Evolutionary conservation across 2,329 filamentous ascomycete genomes (phyloP).

Genomic region (Aspergillus pseudonomiae): DNA sequence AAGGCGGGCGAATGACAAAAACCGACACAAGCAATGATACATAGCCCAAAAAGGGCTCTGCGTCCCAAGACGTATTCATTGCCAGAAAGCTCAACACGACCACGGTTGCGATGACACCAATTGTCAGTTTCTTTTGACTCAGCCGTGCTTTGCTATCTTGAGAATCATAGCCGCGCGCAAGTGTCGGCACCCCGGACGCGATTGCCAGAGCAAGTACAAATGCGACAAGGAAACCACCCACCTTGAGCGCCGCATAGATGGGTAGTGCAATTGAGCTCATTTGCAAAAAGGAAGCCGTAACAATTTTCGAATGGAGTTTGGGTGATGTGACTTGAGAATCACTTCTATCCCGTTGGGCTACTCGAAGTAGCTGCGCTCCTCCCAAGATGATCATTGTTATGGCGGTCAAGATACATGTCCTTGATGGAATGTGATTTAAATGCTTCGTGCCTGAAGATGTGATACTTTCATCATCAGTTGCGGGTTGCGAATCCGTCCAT

Average conservation of each 20-base stretch:
- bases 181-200: conserved; percentile 47
- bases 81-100: conserved; percentile 32
- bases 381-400: conserved; percentile 37
- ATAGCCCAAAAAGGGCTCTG: conserved; percentile 51
- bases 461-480: conserved; percentile 11
- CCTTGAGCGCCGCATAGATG: conserved; percentile 58
- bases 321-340: conserved; percentile 20
- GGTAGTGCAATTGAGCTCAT: conserved; percentile 53
- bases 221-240: conserved; percentile 58
- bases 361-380: conserved; percentile 27
- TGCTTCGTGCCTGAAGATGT: conserved; percentile 13
- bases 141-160: conserved; percentile 23
- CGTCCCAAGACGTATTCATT: conserved; percentile 35
- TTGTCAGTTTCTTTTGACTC: conserved; percentile 31
- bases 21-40: conserved; percentile 50
- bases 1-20: conserved; percentile 53
- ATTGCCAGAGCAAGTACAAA: conserved; percentile 53
- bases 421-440: conserved; percentile 25
- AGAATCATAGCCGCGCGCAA: conserved; percentile 20
- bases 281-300: conserved; percentile 32
- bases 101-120: conserved; percentile 27
- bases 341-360: conserved; percentile 12
- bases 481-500: conserved; percentile 11
- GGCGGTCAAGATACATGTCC: conserved; percentile 33
- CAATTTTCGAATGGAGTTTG: conserved; percentile 18